These are phyloP conservation scores for Orbilia javanica DNA, from an alignment of 2,329 filamentous ascomycete genomes.

Conservation along the genomic window DNA sequence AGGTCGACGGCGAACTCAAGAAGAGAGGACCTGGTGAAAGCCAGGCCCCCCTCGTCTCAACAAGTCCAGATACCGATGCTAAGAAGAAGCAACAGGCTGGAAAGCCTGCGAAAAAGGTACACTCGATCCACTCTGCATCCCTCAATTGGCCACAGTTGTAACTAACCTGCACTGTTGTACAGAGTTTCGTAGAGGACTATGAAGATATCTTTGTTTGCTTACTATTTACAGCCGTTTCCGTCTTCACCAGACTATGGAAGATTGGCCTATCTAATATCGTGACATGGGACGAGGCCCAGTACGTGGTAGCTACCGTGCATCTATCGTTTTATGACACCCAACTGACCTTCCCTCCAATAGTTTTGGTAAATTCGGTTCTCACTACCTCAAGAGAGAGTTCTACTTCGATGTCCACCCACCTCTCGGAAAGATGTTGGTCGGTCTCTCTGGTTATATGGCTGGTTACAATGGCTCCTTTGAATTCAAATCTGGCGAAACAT, in stretches of 20 bases:
- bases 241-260: slow-evolving; percentile 78
- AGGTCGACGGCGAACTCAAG: slow-evolving; percentile 55
- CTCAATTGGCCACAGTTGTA: slow-evolving; percentile 10
- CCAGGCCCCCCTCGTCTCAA: slow-evolving; percentile 40
- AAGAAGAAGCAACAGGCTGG: slow-evolving; percentile 52
- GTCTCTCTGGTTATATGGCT: slow-evolving; percentile 92
- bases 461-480: slow-evolving; percentile 99
- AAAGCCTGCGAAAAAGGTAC: slow-evolving; percentile 45
- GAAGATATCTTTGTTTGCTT: slow-evolving; percentile 74
- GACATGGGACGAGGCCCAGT: slow-evolving; percentile 76
- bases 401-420: slow-evolving; percentile 98
- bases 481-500: slow-evolving; percentile 98
- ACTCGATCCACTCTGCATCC: background rate
- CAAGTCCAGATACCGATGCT: slow-evolving; percentile 45
- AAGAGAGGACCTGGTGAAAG: slow-evolving; percentile 41
- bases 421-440: slow-evolving; percentile 97
- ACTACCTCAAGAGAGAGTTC: slow-evolving; percentile 99
- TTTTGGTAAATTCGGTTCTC: slow-evolving; percentile 97
- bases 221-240: slow-evolving; percentile 73
- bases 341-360: slow-evolving; percentile 65
- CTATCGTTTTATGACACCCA: background rate
- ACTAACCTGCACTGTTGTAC: background rate
- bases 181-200: slow-evolving; percentile 72
- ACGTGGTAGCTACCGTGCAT: slow-evolving; percentile 62
- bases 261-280: slow-evolving; percentile 77